Conservation (phyloP, 257 asterid species). For the Solanum virginianum region DNA sequence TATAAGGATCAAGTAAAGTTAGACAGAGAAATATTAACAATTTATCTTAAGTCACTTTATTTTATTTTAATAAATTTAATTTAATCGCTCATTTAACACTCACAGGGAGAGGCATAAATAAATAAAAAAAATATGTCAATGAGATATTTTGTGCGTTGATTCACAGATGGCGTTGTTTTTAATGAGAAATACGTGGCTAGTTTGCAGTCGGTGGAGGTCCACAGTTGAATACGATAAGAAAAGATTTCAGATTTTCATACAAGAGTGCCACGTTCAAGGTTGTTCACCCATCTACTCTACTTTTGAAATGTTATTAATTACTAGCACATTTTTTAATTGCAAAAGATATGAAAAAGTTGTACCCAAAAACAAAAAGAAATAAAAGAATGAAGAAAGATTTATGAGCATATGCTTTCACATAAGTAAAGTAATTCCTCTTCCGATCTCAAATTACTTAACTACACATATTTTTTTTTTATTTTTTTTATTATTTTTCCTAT, state of each 20-base stretch:
- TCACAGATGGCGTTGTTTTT: not conserved
- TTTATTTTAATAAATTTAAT: not conserved
- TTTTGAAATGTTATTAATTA: not conserved
- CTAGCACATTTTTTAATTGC: not conserved
- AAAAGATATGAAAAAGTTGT: not conserved
- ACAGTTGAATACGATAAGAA: not conserved
- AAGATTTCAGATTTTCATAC: not conserved
- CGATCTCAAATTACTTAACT: not conserved
- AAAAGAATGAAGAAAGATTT: not conserved
- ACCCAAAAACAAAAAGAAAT: not conserved
- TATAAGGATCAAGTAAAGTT: rapidly evolving
- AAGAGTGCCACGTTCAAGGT: not conserved
- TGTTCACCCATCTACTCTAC: not conserved
- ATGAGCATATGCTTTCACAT: not conserved
- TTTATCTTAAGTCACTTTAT: not conserved
- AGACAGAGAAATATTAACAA: not conserved
- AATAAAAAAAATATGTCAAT: not conserved
- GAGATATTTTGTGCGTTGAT: not conserved
- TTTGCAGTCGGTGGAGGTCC: not conserved
- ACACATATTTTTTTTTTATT: too few relatives aligned
- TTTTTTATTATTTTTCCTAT: too few relatives aligned
- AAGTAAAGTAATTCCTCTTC: not conserved
- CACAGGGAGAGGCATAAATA: not conserved
- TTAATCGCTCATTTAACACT: not conserved
- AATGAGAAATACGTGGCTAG: not conserved